Conservation (phyloP, 768 basidiomycete species). For the Amylocystis lapponica region DNA sequence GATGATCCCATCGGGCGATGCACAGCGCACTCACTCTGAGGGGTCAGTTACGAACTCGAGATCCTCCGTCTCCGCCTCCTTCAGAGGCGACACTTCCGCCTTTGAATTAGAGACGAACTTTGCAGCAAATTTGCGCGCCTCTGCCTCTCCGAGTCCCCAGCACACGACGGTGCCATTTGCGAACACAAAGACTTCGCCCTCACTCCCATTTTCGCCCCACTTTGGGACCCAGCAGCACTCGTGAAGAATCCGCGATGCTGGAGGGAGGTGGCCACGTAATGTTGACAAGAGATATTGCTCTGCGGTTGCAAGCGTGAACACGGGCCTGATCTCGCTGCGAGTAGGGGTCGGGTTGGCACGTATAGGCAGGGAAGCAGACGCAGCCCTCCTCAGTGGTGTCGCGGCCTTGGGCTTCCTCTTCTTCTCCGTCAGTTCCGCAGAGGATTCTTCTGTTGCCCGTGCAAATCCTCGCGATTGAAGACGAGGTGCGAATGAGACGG, state of each 20-base stretch:
- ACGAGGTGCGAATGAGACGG: too few relatives aligned
- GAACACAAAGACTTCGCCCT: conserved; percentile 88
- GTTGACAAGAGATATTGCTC: conserved; percentile 72
- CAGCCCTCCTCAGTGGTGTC: conserved; percentile 76
- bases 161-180: conserved; percentile 84
- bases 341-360: conserved; percentile 85
- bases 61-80: conserved; percentile 78
- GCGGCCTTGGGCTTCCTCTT: conserved; percentile 71
- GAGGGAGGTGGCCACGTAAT: conserved; percentile 49
- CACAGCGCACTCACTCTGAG: conserved; percentile 58
- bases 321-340: conserved; percentile 68
- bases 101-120: conserved; percentile 52
- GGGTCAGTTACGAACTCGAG: conserved; percentile 92
- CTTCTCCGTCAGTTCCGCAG: not conserved
- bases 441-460: not conserved
- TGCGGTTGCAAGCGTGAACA: conserved; percentile 83
- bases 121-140: conserved; percentile 60
- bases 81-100: conserved; percentile 59
- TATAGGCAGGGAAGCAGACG: conserved; percentile 80
- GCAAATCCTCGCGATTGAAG: conserved; percentile 1
- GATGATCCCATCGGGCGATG: conserved; percentile 6
- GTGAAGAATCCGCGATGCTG: conserved; percentile 54
- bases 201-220: conserved; percentile 44
- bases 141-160: conserved; percentile 80
- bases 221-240: conserved; percentile 78